phyloP scores from a whole-genome alignment of 164 flowering plant species.

The Vitis rupestris region DNA sequence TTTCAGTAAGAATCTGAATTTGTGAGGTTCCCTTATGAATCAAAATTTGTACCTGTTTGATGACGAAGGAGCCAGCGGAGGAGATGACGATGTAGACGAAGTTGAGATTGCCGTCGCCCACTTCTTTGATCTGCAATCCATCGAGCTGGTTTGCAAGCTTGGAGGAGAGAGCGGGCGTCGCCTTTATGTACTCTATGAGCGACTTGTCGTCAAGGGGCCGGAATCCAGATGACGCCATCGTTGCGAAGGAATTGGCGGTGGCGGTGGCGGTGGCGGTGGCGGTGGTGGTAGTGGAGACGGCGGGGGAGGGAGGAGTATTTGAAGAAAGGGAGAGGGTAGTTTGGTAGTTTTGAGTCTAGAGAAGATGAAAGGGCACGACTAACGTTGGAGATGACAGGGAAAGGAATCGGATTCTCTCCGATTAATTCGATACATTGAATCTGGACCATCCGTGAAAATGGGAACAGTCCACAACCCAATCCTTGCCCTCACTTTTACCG shows the following conservation, averaged over 20 bases:
- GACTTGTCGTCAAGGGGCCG: slow-evolving; percentile 67
- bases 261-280: not conserved
- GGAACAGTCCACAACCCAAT: too few species aligned
- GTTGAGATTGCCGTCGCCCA: slow-evolving; percentile 76
- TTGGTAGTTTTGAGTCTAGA: too few species aligned
- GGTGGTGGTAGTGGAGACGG: not conserved
- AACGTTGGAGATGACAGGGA: too few species aligned
- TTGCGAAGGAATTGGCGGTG: not conserved
- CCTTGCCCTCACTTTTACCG: too few species aligned
- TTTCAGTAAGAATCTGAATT: too few species aligned
- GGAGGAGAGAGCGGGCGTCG: slow-evolving; percentile 59
- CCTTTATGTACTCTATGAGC: slow-evolving; percentile 68
- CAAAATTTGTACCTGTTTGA: slow-evolving; percentile 27
- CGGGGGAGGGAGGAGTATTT: not conserved
- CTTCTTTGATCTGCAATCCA: slow-evolving; percentile 66
- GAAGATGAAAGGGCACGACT: not conserved
- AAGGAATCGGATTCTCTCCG: too few species aligned
- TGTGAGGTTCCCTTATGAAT: too few species aligned
- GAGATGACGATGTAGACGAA: slow-evolving; percentile 28
- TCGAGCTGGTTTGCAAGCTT: slow-evolving; percentile 57
- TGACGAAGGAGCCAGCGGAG: slow-evolving; percentile 31
- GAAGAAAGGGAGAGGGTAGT: too few species aligned
- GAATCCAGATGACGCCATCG: slow-evolving; percentile 53
- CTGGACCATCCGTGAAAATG: too few species aligned
- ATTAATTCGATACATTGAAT: too few species aligned